Evolutionary conservation across 768 basidiomycete species (phyloP), one percentile per base, ranked within the genome.

Genomic region (Lentinula lateritia): DNA sequence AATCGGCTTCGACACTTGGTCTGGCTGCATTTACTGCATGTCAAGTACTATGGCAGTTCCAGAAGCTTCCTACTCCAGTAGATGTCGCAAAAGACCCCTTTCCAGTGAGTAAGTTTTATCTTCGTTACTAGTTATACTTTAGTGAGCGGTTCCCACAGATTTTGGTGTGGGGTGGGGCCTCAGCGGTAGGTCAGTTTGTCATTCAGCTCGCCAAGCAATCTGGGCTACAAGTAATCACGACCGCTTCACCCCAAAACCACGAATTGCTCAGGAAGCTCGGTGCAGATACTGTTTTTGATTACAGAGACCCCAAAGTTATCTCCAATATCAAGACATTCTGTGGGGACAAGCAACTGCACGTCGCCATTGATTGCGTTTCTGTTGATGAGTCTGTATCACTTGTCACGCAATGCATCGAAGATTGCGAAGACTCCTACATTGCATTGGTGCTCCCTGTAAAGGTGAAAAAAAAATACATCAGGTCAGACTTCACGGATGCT

Each of bases 211-310:
- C 75, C 3, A 71, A 73, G 39, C 64, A 73, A 6, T 65, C 74
- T 0, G 79, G 79, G 13, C 72, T 77, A 63, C 71, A 72, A 36
- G 74, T 80, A 43, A 69, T 76, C 28, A 73, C 78, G 7, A 76
- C 76, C 13, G 75, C 78, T 6, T 78, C 76, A 1, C 71, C 75
- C 7, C 65, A 68, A 42, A 78, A 80, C 64, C 71, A 72, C 50
- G 69, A 68, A 0, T 65, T 75, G n/a, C 63, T 81, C 35, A 73
- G 71, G 48, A 62, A 66, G 0, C 66, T 78, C 13, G 80, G 82
- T 6, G 81, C 80, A 0, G 72, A 75, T 41, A 73, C 68, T 0
- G 72, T 75, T 5, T 73, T 78, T 63, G 75, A 79, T 63, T 72
- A 70, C 64, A 63, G 58, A 13, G 71, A 72, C 38, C 66, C 67